These are phyloP conservation scores for Asterionellopsis glacialis DNA, from an alignment of 108 stramenopile genomes.

Conservation along the genomic window DNA sequence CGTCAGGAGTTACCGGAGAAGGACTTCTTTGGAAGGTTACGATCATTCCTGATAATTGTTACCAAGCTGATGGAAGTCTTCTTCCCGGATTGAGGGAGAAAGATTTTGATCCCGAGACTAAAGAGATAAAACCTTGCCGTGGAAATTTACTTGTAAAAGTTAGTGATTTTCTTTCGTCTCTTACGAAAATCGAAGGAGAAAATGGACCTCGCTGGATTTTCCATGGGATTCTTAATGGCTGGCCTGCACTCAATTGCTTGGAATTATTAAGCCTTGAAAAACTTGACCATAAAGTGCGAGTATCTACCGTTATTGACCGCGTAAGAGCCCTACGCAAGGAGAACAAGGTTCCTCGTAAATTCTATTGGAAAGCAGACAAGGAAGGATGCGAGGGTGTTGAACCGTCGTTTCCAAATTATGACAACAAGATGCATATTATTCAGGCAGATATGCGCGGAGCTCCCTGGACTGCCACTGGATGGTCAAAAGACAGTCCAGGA, in stretches of 20 bases:
- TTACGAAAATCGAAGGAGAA: constrained; percentile 36
- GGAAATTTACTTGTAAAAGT: constrained; percentile 34
- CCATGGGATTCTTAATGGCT: constrained; percentile 57
- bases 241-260: constrained; percentile 51
- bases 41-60: neutral
- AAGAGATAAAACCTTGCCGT: constrained; percentile 42
- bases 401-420: constrained; percentile 24
- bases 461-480: constrained; percentile 44
- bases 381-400: constrained; percentile 31
- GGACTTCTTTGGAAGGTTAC: neutral
- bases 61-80: constrained; percentile 17
- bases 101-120: constrained; percentile 36
- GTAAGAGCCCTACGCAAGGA: constrained; percentile 4
- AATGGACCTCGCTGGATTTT: constrained; percentile 51
- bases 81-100: constrained; percentile 28
- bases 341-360: no score
- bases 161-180: constrained; percentile 35
- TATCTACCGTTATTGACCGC: neutral
- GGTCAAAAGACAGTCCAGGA: constrained; percentile 44
- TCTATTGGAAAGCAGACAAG: constrained; percentile 25
- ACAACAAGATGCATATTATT: constrained; percentile 14
- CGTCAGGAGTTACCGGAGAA: neutral
- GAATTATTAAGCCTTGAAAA: constrained; percentile 40
- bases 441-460: constrained; percentile 44
- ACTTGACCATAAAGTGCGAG: neutral